A percentile compares a stretch with the other conserved stretches of the same genome.
These are phyloP conservation scores for Orbilia ellipsospora DNA, from an alignment of 2,329 filamentous ascomycete genomes.

Conservation along the genomic window DNA sequence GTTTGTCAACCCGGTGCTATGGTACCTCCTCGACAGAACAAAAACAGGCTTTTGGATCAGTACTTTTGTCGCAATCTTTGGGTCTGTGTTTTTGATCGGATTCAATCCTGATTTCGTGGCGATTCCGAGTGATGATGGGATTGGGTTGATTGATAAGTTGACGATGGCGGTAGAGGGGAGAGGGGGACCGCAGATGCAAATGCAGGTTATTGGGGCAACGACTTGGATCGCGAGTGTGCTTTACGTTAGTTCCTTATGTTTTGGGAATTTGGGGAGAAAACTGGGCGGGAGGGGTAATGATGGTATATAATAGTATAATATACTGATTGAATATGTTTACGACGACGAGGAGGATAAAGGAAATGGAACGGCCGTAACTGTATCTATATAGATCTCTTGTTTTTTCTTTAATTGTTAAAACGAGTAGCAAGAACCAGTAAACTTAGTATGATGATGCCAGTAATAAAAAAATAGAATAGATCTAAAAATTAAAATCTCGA, in stretches of 20 bases:
- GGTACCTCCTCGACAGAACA: constrained; percentile 95
- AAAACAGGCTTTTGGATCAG: constrained; percentile 85
- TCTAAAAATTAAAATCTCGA: neutral
- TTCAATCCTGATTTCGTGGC: constrained; percentile 83
- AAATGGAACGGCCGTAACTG: neutral
- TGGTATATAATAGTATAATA: neutral
- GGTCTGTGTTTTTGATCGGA: constrained; percentile 78
- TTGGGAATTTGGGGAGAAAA: constrained; percentile 91
- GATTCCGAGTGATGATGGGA: constrained; percentile 65
- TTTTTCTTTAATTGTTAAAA: neutral
- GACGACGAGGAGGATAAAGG: neutral
- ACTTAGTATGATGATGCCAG: too few species aligned
- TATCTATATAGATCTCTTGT: neutral
- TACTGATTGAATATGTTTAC: neutral
- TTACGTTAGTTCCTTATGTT: constrained; percentile 94
- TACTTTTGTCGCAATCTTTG: constrained; percentile 75
- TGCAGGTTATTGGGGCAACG: constrained; percentile 75
- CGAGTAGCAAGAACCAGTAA: too few species aligned
- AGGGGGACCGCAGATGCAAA: constrained; percentile 69
- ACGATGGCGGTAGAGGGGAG: constrained; percentile 53
- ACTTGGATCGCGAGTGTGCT: constrained; percentile 94
- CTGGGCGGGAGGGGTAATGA: constrained; percentile 63
- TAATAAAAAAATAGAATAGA: neutral
- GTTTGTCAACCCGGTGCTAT: constrained; percentile 89
- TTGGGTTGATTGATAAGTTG: constrained; percentile 60